Conservation (phyloP, 2,329 filamentous ascomycete species). For the Pseudocercospora fuligena region DNA sequence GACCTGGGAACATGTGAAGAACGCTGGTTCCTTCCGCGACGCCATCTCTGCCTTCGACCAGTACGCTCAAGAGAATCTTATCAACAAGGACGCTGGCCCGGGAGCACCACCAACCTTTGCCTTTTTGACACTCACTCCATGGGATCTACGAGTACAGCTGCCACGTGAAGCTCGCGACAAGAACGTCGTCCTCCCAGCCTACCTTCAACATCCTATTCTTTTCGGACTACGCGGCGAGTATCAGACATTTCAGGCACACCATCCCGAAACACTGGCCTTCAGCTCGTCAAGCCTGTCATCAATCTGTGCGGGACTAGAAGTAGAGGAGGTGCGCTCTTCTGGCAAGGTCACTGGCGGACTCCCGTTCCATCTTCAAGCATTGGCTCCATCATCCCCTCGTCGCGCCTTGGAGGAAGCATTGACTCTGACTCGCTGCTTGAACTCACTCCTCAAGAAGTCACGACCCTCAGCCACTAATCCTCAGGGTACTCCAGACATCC, state of each 20-base stretch:
- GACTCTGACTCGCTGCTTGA: constrained; percentile 88
- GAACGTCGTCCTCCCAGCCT: constrained; percentile 92
- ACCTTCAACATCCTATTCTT: constrained; percentile 95
- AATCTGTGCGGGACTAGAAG: constrained; percentile 96
- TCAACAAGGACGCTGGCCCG: constrained; percentile 74
- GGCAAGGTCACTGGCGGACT: constrained; percentile 99
- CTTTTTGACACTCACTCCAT: constrained; percentile 97
- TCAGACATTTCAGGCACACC: constrained; percentile 97
- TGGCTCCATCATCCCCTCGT: constrained; percentile 92
- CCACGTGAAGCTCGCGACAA: constrained; percentile 98
- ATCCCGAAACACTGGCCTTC: constrained; percentile 95
- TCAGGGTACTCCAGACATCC: constrained; percentile 93
- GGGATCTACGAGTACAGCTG: constrained; percentile 97
- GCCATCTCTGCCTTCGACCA: constrained; percentile 93
- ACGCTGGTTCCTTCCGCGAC: constrained; percentile 95
- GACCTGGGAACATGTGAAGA: constrained; percentile 98
- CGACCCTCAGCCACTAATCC: constrained; percentile 67
- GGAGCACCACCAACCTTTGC: constrained; percentile 71
- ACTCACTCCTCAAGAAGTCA: constrained; percentile 92
- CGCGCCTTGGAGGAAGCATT: constrained; percentile 98
- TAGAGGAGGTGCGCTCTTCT: constrained; percentile 95
- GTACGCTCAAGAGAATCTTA: constrained; percentile 89
- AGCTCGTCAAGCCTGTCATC: constrained; percentile 94
- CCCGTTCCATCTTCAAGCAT: constrained; percentile 93
- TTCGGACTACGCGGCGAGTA: constrained; percentile 98